Base-by-base conservation (phyloP, 2,329 filamentous ascomycete genomes). In the Hypoxylon sp. region DNA sequence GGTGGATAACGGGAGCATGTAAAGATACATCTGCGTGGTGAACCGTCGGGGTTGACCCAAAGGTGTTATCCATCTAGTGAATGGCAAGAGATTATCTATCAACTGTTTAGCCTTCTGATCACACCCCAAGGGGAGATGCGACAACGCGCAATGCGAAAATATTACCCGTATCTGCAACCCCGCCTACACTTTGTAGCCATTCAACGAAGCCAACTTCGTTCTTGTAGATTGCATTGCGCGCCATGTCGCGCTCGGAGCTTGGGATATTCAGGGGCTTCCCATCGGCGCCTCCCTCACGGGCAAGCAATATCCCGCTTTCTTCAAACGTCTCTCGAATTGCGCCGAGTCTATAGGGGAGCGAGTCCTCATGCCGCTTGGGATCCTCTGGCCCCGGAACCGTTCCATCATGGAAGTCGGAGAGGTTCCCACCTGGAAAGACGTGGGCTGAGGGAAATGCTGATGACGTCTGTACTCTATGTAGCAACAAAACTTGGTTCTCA, bases 11-110 rank as follows among this genome's bases (percentile, higher is more conserved):
- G 94, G 94, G 2, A 98, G 85, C 79, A 97, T 90, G 80, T 97
- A 97, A 10, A 98, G 79, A 80, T 98, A 99, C 95, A 98, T 98
- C 77, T 98, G 94, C 0, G 95, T 98, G 0, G 92, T 93, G 81
- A 97, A 99, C 49, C 96, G 87, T 73, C 90, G 93, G 0, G 89
- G 87, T 1, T 91, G 82, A 67, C 87, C 89, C 0, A 83, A 80
- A 0, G 95, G 95, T 2, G 96, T 98, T 61, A 98, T 86, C 96
- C 96, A 98, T 59, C 93, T 88, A 0, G 94, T 97, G 76, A 97
- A 98, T 0, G 94, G 93, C 6, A 93, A 82, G 2, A 98, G 82
- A 38, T 85, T 83, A 1, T 90, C 90, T 88, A 59, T 13, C 11
- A 1, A 6, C 46, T 9, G 41, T 50, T 52, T 6, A 34, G 7